phyloP scores from a whole-genome alignment of 352 stramenopile genomes.

The Hyaloperonospora brassicae region DNA sequence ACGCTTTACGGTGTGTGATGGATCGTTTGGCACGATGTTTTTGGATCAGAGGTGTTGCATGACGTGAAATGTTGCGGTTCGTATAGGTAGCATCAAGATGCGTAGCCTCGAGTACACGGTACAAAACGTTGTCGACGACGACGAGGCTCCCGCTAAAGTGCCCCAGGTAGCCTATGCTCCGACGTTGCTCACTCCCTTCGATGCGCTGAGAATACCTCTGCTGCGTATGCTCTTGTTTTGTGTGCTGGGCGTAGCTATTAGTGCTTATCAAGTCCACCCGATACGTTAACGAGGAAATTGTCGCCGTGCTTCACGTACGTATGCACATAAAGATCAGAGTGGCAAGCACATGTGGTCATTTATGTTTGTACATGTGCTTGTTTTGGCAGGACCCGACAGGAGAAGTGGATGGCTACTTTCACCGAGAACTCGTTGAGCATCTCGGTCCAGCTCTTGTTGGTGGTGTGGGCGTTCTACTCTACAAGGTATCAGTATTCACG shows the following conservation, averaged over 20 bases:
- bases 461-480: conserved; percentile 46
- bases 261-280: conserved; percentile 71
- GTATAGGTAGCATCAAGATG: conserved; percentile 57
- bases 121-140: conserved; percentile 48
- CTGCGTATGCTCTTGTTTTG: neutral
- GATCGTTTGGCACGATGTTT: neutral
- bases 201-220: neutral
- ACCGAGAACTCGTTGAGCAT: conserved; percentile 68
- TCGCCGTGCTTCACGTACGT: conserved; percentile 60
- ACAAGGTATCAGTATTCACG: conserved; percentile 62
- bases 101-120: conserved; percentile 53
- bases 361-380: neutral
- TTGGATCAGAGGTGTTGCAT: neutral
- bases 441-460: conserved; percentile 46
- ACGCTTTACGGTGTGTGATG: conserved; percentile 49
- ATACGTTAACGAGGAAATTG: conserved; percentile 80
- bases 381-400: conserved; percentile 57
- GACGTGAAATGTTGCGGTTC: conserved; percentile 1
- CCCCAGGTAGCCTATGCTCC: conserved; percentile 28
- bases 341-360: neutral
- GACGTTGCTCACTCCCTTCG: neutral
- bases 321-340: neutral
- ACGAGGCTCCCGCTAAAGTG: conserved; percentile 48
- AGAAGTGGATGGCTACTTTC: conserved; percentile 75
- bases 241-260: conserved; percentile 32